Evolutionary conservation across 75 land plant species (phyloP), one percentile per base, ranked within the genome.

Genomic region (Selaginella tamariscina): DNA sequence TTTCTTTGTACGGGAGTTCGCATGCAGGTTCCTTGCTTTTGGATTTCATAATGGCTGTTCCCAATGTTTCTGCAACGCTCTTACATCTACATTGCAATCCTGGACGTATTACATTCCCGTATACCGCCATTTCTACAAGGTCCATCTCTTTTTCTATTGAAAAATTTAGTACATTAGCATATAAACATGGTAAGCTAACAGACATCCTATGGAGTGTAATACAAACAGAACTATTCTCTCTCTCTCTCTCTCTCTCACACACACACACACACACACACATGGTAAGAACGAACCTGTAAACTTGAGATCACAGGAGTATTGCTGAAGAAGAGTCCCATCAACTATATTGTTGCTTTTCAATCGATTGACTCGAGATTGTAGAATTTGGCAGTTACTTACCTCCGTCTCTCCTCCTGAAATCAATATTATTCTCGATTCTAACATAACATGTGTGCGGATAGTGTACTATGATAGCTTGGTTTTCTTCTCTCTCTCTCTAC

Each of bases 41-140:
- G 2, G 84, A 54, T 30, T 73, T 73, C 22, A 33, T 33, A 31
- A 84, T 78, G 27, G 56, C 70, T 27, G 69, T 67, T 0, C 88
- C 96, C 24, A 95, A 82, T 79, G 78, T 81, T 70, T 95, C 99
- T 39, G 92, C 88, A 0, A 90, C 84, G 64, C 94, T 85, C 69
- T 79, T 82, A 74, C 99, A 95, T 26, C 87, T 83, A 60, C 99
- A 95, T 33, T 95, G 85, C 13, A 91, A 82, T 21, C 99, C 99
- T 60, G 99, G 97, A 26, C 97, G 82, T 0, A 87, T 75, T 18
- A 95, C 89, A 72, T 95, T 83, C 2, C 99, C 99, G 77, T 95
- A 95, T 1, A 95, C 99, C 24, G 97, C 99, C 99, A 90, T 90
- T 71, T 95, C 99, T 31, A 90, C 87, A 27, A 95, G 72, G 76